These are phyloP conservation scores for Salix viminalis DNA, from an alignment of 345 rosid genomes.

Conservation along the genomic window DNA sequence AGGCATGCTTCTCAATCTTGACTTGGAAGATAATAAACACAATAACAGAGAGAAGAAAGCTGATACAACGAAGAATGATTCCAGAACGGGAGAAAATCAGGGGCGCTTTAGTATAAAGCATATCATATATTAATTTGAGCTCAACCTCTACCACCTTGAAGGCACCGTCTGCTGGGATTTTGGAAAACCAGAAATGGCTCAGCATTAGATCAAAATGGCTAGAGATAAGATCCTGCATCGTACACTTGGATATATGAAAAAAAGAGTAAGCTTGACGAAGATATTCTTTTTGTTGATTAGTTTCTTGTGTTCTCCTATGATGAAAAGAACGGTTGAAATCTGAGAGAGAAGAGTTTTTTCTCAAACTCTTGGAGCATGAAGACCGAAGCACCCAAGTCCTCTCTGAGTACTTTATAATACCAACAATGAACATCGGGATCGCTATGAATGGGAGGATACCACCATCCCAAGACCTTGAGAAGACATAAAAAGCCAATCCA, in stretches of 20 bases:
- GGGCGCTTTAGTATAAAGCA: slow-evolving; percentile 36
- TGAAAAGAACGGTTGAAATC: neutral
- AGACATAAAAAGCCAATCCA: neutral
- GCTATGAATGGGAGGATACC: neutral
- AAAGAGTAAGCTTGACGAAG: neutral
- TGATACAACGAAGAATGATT: slow-evolving; percentile 5
- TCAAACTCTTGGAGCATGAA: neutral
- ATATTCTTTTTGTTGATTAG: no score
- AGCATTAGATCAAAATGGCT: neutral
- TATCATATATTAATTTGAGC: slow-evolving; percentile 39
- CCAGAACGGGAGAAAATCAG: slow-evolving; percentile 15
- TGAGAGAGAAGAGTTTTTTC: neutral
- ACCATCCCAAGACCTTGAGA: no score
- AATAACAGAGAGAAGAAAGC: slow-evolving; percentile 1
- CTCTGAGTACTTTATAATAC: neutral
- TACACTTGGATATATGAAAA: neutral
- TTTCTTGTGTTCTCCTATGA: no score
- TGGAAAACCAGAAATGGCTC: neutral
- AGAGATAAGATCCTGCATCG: neutral
- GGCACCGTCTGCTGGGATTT: slow-evolving; percentile 7
- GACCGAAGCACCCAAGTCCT: neutral
- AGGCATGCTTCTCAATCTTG: neutral
- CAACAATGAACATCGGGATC: neutral
- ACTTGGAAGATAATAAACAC: slow-evolving; percentile 13
- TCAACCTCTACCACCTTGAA: slow-evolving; percentile 37